Evolutionary conservation across 768 basidiomycete species (phyloP), one percentile per base, ranked within the genome.

Genomic region (Crepidotus variabilis): DNA sequence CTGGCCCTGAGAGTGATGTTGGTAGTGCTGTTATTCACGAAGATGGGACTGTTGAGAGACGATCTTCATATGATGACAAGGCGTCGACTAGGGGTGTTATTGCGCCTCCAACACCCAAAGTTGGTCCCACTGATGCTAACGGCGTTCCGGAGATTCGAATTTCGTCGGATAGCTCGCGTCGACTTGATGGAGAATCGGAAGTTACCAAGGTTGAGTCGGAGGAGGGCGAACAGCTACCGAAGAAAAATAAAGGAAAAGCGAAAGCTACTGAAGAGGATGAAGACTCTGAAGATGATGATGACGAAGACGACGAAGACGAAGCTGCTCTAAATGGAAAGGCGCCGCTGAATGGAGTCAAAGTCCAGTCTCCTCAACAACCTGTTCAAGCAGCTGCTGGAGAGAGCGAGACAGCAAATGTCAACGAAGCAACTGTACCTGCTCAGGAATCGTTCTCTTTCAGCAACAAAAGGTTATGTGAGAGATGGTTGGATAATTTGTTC

Each of bases 401-500:
- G 22, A 75, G 78, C 47, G 74, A 77, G 43, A 65, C 72, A 60
- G 34, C 72, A 72, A 50, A 72, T 67, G 32, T 77, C 75, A 49
- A 66, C 67, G 46, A 53, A 16, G 67, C 77, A 3, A 57, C 75
- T 36, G 47, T 66, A 9, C 56, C 72, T 21, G 57, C 68, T 2
- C 75, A 82, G 39, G 89, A 91, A 56, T 74, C 87, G 2, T 93
- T 92, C 69, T 92, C 94, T 21, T 97, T 99, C 72, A 94, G 86
- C 67, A 98, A 93, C 72, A 99, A 98, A 78, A 81, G 97, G 48
- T 74, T 99, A 35, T 99, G 97, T 66, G 97, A 98, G 68, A 80
- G 96, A 50, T 98, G 97, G 97, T 78, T 99, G 48, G 95, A 98
- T 67, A 98, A 98, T 62, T 69, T 98, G 58, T 99, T 96, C 76